A percentile compares a stretch with the other conserved stretches of the same genome.
Conservation (phyloP, 805 yeast genomes). For the Myxozyma monticola region DNA sequence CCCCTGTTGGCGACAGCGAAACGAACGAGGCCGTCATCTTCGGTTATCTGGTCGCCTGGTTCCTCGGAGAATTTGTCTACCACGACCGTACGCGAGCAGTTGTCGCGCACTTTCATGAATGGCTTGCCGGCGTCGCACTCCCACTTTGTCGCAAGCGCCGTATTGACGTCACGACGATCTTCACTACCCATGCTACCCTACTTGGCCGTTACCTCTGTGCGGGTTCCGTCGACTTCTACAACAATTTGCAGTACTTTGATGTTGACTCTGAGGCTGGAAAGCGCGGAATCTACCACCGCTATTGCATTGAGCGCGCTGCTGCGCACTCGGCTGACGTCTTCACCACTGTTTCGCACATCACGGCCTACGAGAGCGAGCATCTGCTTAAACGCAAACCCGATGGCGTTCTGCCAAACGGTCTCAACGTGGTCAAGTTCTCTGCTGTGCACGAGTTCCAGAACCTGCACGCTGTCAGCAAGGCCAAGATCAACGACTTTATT, state of each 20-base stretch:
- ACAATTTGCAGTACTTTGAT: conserved; percentile 82
- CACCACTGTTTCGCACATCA: conserved; percentile 95
- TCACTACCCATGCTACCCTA: conserved; percentile 96
- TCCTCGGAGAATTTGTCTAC: conserved; percentile 87
- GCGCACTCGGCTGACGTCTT: conserved; percentile 95
- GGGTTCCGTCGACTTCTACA: conserved; percentile 93
- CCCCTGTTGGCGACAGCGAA: conserved; percentile 85
- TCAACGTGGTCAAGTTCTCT: conserved; percentile 91
- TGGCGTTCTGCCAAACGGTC: conserved; percentile 95
- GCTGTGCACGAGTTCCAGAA: conserved; percentile 99
- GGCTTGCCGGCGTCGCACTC: conserved; percentile 96
- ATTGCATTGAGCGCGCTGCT: conserved; percentile 95
- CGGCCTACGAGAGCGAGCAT: conserved; percentile 95
- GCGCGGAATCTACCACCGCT: conserved; percentile 94
- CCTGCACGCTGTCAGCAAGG: conserved; percentile 88
- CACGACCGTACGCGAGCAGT: conserved; percentile 85
- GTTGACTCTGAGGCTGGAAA: conserved; percentile 98
- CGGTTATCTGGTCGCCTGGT: conserved; percentile 96
- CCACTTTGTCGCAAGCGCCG: conserved; percentile 90
- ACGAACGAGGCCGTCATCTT: conserved; percentile 88
- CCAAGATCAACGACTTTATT: conserved; percentile 87
- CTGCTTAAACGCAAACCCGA: conserved; percentile 93
- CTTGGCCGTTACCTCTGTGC: conserved; percentile 95
- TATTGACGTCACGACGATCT: conserved; percentile 90
- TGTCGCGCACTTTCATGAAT: conserved; percentile 92